Evolutionary conservation across 2,329 filamentous ascomycete genomes (phyloP).

Genomic region (Pseudogymnoascus sp.): DNA sequence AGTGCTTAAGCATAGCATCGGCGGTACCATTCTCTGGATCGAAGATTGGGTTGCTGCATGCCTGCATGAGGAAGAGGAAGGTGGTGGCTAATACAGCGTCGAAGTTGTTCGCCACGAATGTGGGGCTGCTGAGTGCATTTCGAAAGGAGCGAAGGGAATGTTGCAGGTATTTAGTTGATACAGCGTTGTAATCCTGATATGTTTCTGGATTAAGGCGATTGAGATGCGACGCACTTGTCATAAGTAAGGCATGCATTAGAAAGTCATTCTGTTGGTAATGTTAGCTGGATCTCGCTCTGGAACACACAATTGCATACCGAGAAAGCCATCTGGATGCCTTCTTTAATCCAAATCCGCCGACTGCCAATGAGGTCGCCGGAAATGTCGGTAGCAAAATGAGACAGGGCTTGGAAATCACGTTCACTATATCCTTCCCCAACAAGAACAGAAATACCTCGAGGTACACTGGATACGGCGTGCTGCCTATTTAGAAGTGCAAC

Average conservation of each 20-base stretch:
- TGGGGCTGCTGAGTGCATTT: slow-evolving; percentile 9
- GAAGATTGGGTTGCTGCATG: not conserved
- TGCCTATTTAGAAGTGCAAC: not conserved
- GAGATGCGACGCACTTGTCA: slow-evolving; percentile 8
- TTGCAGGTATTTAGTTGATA: slow-evolving; percentile 13
- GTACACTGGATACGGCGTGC: not conserved
- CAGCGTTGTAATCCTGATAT: slow-evolving; percentile 9
- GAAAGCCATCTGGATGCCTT: slow-evolving; percentile 17
- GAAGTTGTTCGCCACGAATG: slow-evolving; percentile 10
- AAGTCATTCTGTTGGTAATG: slow-evolving; percentile 14
- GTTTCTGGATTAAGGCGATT: not conserved
- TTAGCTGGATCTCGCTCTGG: not conserved
- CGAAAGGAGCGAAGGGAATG: slow-evolving; percentile 15
- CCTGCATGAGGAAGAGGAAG: slow-evolving; percentile 15
- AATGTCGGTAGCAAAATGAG: not conserved
- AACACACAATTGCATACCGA: slow-evolving; percentile 7
- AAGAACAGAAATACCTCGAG: not conserved
- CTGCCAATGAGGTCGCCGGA: not conserved
- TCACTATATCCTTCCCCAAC: not conserved
- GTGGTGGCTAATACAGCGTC: slow-evolving; percentile 17
- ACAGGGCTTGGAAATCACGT: not conserved
- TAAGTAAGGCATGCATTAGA: slow-evolving; percentile 17
- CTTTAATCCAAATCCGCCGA: slow-evolving; percentile 12
- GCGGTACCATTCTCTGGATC: not conserved
- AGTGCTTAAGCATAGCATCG: slow-evolving; percentile 16